A percentile compares a stretch with the other conserved stretches of the same genome.
Evolutionary conservation across 257 asterid species (phyloP).

Genomic region (Solanum corneliomulleri): DNA sequence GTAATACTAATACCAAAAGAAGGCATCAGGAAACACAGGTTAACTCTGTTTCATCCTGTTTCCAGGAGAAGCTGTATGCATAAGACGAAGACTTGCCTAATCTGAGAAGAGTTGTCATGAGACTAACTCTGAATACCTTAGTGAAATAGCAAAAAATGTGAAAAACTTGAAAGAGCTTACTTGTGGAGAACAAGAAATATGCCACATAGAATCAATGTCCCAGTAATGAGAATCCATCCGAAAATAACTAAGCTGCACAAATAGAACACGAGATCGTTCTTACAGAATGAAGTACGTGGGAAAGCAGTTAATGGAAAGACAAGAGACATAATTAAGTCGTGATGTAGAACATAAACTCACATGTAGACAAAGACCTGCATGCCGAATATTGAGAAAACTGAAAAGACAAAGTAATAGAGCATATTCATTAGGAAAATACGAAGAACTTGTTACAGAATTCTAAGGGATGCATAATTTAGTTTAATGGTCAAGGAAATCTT

Average conservation of each 20-base stretch:
- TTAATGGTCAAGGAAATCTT: not conserved
- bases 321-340: not conserved
- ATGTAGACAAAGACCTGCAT: slow-evolving; percentile 12
- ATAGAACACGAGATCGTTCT: not conserved
- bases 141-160: not conserved
- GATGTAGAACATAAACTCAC: slow-evolving; percentile 5
- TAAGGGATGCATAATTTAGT: not conserved
- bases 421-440: not conserved
- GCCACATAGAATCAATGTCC: slow-evolving; percentile 22
- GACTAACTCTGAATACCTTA: not conserved
- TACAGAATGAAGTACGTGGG: not conserved
- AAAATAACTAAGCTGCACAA: slow-evolving; percentile 15
- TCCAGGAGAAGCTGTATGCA: not conserved
- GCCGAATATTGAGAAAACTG: slow-evolving; percentile 31
- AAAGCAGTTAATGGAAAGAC: not conserved
- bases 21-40: not conserved
- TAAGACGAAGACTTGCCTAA: not conserved
- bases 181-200: slow-evolving; percentile 22
- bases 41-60: not conserved
- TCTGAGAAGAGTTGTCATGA: not conserved
- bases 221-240: slow-evolving; percentile 32
- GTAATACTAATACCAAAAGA: not conserved
- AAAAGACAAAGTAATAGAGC: not conserved
- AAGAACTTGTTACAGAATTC: not conserved
- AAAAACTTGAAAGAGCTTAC: not conserved